Percentiles rank a stretch among this genome's conserved stretches.
Evolutionary conservation across 768 basidiomycete genomes (phyloP).

Genomic region (Phaeotremella skinneri): DNA sequence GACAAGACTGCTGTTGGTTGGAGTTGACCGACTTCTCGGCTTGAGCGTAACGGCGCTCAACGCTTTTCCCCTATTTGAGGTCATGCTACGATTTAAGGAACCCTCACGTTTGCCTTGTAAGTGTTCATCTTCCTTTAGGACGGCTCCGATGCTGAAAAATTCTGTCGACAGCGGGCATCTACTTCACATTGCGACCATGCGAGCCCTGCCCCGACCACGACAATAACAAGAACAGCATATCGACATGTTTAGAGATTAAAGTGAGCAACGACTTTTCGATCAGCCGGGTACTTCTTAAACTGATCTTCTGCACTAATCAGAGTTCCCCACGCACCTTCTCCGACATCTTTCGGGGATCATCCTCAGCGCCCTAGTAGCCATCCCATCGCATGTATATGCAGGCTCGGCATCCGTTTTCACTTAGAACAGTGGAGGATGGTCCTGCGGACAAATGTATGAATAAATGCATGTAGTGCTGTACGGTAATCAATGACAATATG

Average conservation of each 20-base stretch:
- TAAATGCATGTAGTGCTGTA: neutral
- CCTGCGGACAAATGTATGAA: neutral
- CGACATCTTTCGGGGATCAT: neutral
- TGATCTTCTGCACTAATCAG: too few relatives aligned
- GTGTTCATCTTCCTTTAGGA: slow-evolving; percentile 11
- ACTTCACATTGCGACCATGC: neutral
- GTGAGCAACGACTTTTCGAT: too few relatives aligned
- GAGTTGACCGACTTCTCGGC: slow-evolving; percentile 64
- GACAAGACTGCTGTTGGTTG: slow-evolving; percentile 61
- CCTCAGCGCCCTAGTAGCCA: neutral
- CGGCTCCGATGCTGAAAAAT: neutral
- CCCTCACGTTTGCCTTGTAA: slow-evolving; percentile 76
- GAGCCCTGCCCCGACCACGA: too few relatives aligned
- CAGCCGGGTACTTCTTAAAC: too few relatives aligned
- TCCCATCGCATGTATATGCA: too few relatives aligned
- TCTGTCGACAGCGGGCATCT: neutral
- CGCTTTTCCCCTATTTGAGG: slow-evolving; percentile 84
- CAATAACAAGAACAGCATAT: neutral
- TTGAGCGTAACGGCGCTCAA: slow-evolving; percentile 76
- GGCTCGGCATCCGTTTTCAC: too few relatives aligned
- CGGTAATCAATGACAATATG: too few relatives aligned
- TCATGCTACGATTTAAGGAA: slow-evolving; percentile 81
- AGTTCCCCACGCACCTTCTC: neutral
- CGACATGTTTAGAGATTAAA: neutral
- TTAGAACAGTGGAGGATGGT: too few relatives aligned